Base-by-base conservation (phyloP, 2,329 filamentous ascomycete species). In the Diaporthe ampelina region DNA sequence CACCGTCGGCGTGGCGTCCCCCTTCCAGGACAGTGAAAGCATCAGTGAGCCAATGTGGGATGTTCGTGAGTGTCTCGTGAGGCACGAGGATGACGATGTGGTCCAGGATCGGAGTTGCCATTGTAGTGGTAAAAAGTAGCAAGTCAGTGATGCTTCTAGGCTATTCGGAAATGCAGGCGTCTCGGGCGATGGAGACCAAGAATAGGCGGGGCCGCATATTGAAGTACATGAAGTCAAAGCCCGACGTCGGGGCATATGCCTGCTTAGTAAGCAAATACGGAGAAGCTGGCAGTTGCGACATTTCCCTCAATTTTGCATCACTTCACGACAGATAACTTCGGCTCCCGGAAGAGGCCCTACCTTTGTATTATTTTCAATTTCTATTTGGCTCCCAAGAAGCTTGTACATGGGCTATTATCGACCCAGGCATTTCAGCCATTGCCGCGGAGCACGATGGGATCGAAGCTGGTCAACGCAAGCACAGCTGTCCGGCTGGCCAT, bases 81-180 rank as follows among this genome's bases (percentile, higher is more conserved):
- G 91, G 88, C 4, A 93, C 82, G 3, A 93, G 86, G 71, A 94
- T 85, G 76, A 93, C 89, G 72, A 93, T 86, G 79, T 94, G 92
- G 81, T 94, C 92, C 19, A 93, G 80, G 10, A 82, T 79, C 35
- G 82, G 83, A 11, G 35, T 57, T 13, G 56, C 57, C 69, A 72
- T 72, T 10, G 4, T 72, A 17, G 26, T n/a, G 45, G 1, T 54
- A n/a, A n/a, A n/a, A n/a, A n/a, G n/a, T n/a, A n/a, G n/a, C 24
- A 58, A 35, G 7, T 1, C 11, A 17, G 24, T 32, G 32, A 2
- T 37, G 21, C 7, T 26, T 13, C 29, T 10, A 6, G n/a, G 19
- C 1, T 3, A 0, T 61, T 17, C 15, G 10, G 21, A 4, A 21
- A 8, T 0, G 52, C 7, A 43, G 7, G 26, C 24, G 21, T 7